Base-by-base conservation (phyloP, 208 protist genomes). In the Trichomonas vaginalis region DNA sequence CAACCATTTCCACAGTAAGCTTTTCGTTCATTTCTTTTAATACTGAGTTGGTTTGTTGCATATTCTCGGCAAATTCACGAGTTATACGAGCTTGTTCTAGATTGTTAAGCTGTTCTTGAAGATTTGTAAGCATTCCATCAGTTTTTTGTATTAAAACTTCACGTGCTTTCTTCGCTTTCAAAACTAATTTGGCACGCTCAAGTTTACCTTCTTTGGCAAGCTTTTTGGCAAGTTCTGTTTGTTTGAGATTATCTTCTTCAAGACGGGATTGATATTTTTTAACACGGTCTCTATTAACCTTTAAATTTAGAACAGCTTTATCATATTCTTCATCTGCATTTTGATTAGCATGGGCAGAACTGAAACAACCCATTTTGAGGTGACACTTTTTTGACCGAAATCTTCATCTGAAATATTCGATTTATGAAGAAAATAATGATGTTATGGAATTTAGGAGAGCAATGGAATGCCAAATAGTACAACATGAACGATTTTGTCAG, bases 191-290 rank as follows among this genome's bases (percentile, higher is more conserved):
- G 2, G 88, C 88, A 42, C 35, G 14, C 0, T 95, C 88, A 12
- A 23, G n/a, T 32, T 95, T 56, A 42, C 35, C 35, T 32, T 95
- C 47, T 21, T 95, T 95, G 6, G 47, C 40, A 6, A 95, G 39
- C 15, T 70, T 0, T 3, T 35, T 51, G 0, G 47, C 45, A 8
- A 40, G 45, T n/a, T 70, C 6, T 39, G n/a, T 56, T 62, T 70
- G 27, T 56, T 15, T n/a, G 61, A 39, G 21, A 39, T 32, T 35
- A 70, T 45, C 42, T 15, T 95, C 46, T 70, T 95, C 47, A 23
- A 70, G 32, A 17, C 47, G 45, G 9, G 45, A 32, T 95, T 95
- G 88, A 70, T 95, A 95, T 70, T 95, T 95, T 70, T 79, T 95
- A 39, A 95, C 12, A 32, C 88, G 9, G 39, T 95, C 88, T 70